Evolutionary conservation across 2,329 filamentous ascomycete species (phyloP).

Genomic region (Diaporthe sp.): DNA sequence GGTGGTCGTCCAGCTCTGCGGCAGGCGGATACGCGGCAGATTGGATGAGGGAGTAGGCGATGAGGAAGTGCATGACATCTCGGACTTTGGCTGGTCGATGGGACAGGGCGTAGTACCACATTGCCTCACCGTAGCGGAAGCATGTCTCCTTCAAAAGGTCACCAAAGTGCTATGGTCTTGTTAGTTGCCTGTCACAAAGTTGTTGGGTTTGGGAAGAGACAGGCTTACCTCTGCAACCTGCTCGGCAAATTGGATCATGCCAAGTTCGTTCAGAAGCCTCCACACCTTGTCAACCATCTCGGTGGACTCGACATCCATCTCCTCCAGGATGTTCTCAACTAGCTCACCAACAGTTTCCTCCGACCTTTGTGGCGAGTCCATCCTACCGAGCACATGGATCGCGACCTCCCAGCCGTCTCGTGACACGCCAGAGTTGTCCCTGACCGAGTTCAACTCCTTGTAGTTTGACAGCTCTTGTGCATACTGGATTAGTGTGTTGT

Average conservation of each 20-base stretch:
- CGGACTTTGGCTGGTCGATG: slow-evolving; percentile 85
- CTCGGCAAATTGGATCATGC: slow-evolving; percentile 83
- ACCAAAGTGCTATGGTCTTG: slow-evolving; percentile 80
- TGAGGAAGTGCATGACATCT: slow-evolving; percentile 87
- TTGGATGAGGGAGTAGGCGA: slow-evolving; percentile 88
- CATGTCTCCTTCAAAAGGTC: slow-evolving; percentile 80
- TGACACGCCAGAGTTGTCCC: slow-evolving; percentile 50
- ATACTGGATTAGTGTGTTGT: slow-evolving; percentile 84
- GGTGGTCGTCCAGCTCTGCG: slow-evolving; percentile 79
- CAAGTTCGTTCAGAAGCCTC: slow-evolving; percentile 81
- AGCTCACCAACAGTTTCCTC: slow-evolving; percentile 82
- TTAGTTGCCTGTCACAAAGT: slow-evolving; percentile 45
- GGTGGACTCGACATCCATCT: slow-evolving; percentile 75
- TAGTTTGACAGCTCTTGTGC: slow-evolving; percentile 75
- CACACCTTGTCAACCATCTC: slow-evolving; percentile 86
- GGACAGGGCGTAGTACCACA: slow-evolving; percentile 92
- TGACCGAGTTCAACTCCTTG: slow-evolving; percentile 59
- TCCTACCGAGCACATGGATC: slow-evolving; percentile 83
- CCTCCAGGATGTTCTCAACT: slow-evolving; percentile 75
- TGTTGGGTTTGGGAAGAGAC: slow-evolving; percentile 45
- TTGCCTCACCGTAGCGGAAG: slow-evolving; percentile 85
- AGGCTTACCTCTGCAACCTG: slow-evolving; percentile 83
- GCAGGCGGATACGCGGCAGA: slow-evolving; percentile 84
- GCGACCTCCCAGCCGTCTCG: slow-evolving; percentile 91
- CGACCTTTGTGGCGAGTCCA: slow-evolving; percentile 80